These are phyloP conservation scores for Margaritispora aquatica DNA, from an alignment of 495 filamentous ascomycete genomes.

Conservation along the genomic window DNA sequence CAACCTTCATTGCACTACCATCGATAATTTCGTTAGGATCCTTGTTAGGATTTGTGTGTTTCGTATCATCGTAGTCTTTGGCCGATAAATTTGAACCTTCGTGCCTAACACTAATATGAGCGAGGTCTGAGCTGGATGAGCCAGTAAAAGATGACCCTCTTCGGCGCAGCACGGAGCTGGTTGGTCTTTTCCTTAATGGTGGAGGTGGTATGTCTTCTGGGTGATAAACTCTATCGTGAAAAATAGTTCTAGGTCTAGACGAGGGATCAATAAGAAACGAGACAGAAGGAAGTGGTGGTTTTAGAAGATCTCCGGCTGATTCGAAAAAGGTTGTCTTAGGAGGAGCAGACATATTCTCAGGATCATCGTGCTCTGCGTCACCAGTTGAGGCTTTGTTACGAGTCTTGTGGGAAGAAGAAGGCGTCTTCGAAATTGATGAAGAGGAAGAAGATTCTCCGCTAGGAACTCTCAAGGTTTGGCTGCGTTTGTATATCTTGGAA, in stretches of 20 bases:
- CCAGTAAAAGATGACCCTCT: neutral
- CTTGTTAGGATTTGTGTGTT: conserved; percentile 21
- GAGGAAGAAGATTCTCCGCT: conserved; percentile 8
- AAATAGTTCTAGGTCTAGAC: conserved; percentile 84
- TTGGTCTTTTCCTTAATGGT: conserved; percentile 46
- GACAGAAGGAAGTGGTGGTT: conserved; percentile 75
- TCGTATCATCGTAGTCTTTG: conserved; percentile 24
- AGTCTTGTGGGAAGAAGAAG: neutral
- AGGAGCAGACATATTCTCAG: conserved; percentile 52
- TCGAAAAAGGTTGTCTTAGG: conserved; percentile 92
- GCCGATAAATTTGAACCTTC: conserved; percentile 14
- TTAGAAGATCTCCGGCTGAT: conserved; percentile 84
- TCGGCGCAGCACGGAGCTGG: conserved; percentile 8
- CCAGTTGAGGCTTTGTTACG: conserved; percentile 17
- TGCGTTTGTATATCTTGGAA: conserved; percentile 68
- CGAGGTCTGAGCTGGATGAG: neutral
- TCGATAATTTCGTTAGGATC: conserved; percentile 42
- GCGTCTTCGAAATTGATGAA: neutral
- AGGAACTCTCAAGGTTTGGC: conserved; percentile 53
- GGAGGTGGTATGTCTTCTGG: conserved; percentile 89
- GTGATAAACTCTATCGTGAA: conserved; percentile 94
- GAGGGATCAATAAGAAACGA: conserved; percentile 79
- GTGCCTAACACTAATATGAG: neutral
- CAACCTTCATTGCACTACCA: conserved; percentile 68
- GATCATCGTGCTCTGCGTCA: conserved; percentile 31